Evolutionary conservation across 352 stramenopile species (phyloP).

Genomic region (Phytopythium vexans): DNA sequence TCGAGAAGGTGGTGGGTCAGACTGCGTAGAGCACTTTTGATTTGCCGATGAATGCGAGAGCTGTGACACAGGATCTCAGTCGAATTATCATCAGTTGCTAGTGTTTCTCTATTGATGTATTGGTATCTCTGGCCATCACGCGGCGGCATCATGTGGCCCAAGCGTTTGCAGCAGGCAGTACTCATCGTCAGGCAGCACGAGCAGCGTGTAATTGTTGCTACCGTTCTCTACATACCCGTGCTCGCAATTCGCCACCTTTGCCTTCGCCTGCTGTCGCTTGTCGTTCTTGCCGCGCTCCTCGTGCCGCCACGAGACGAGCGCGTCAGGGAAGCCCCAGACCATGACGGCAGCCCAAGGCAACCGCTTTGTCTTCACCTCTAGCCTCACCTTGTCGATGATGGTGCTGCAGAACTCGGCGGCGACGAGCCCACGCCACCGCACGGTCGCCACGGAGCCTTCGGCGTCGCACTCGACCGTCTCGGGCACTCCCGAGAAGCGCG

Average conservation of each 20-base stretch:
- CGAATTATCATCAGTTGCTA: not conserved
- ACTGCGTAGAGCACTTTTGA: slow-evolving; percentile 25
- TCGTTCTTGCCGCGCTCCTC: slow-evolving; percentile 16
- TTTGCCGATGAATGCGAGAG: not conserved
- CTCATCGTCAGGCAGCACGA: slow-evolving; percentile 65
- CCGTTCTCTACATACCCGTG: slow-evolving; percentile 76
- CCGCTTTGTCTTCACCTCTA: slow-evolving; percentile 35
- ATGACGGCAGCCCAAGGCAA: slow-evolving; percentile 70
- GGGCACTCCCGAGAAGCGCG: slow-evolving; percentile 48
- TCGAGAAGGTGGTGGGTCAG: slow-evolving; percentile 44
- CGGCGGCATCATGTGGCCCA: slow-evolving; percentile 61
- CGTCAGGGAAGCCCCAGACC: slow-evolving; percentile 79
- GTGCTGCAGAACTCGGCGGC: slow-evolving; percentile 45
- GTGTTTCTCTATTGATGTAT: slow-evolving; percentile 6
- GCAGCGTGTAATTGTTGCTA: slow-evolving; percentile 72
- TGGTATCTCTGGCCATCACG: slow-evolving; percentile 17
- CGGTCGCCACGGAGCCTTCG: slow-evolving; percentile 33
- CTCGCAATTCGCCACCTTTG: slow-evolving; percentile 25
- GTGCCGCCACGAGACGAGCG: slow-evolving; percentile 68
- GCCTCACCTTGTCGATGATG: slow-evolving; percentile 49
- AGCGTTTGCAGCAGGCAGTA: slow-evolving; percentile 74
- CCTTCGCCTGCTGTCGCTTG: slow-evolving; percentile 19
- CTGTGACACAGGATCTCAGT: not conserved
- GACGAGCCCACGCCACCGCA: slow-evolving; percentile 80
- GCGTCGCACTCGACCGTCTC: slow-evolving; percentile 36